Evolutionary conservation across 1,139 yeast species (phyloP).

Genomic region (Arxiozyma telluris): DNA sequence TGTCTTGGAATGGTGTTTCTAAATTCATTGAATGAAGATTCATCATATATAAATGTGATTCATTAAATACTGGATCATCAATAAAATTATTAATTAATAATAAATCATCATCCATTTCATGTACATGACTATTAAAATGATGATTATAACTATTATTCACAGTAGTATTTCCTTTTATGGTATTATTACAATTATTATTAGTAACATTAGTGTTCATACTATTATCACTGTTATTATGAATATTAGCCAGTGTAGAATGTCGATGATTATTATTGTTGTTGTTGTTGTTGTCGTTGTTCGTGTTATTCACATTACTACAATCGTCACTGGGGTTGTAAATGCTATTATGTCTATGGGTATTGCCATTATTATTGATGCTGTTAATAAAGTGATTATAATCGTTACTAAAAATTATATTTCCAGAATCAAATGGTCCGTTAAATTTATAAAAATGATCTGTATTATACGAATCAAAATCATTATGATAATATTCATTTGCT

Average conservation of each 20-base stretch:
- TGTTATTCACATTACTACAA: no score
- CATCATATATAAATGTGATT: neutral
- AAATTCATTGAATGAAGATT: neutral
- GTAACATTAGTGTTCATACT: neutral
- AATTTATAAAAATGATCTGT: conserved; percentile 3
- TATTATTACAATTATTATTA: neutral
- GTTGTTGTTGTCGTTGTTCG: neutral
- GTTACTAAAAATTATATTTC: neutral
- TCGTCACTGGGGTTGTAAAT: no score
- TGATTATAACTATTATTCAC: neutral
- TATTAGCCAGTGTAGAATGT: neutral
- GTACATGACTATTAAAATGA: neutral
- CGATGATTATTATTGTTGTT: neutral
- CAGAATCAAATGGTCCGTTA: conserved; percentile 1
- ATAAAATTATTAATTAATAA: conserved; percentile 1
- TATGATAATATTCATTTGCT: conserved; percentile 1
- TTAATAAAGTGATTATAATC: neutral
- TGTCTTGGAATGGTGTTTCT: neutral
- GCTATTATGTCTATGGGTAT: no score
- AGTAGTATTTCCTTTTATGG: neutral
- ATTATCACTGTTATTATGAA: neutral
- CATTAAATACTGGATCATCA: conserved; percentile 1
- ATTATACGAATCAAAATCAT: conserved; percentile 1
- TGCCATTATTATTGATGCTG: neutral
- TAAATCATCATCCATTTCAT: neutral